A percentile compares a stretch with the other conserved stretches of the same genome.
Evolutionary conservation across 805 yeast species (phyloP).

Genomic region (Saccharomycopsis fodiens): DNA sequence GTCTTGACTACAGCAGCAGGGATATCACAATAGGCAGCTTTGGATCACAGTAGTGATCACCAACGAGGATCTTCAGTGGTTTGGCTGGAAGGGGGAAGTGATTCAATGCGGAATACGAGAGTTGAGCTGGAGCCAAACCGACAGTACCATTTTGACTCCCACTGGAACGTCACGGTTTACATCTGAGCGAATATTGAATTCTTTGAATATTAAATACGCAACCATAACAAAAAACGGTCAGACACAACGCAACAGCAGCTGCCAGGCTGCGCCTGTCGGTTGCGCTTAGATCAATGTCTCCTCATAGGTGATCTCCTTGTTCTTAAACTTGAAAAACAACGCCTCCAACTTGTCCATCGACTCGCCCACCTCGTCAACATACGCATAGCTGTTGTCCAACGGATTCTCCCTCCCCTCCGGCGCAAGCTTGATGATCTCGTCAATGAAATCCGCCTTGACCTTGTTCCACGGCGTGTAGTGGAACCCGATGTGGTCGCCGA

Average conservation of each 20-base stretch:
- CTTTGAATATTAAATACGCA: no score
- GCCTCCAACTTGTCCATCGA: conserved; percentile 7
- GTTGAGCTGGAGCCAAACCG: no score
- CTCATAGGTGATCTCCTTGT: conserved; percentile 14
- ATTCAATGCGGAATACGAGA: no score
- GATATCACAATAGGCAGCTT: no score
- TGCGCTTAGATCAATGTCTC: conserved; percentile 6
- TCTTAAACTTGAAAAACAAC: conserved; percentile 11
- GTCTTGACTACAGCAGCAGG: no score
- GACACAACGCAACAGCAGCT: neutral
- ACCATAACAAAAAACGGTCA: no score
- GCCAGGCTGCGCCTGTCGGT: neutral
- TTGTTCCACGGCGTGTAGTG: conserved; percentile 17
- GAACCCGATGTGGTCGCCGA: conserved; percentile 15
- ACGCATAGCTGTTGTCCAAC: conserved; percentile 16
- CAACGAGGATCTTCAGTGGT: no score
- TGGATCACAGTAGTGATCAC: no score
- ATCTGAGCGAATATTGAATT: no score
- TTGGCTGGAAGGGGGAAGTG: no score
- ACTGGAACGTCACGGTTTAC: no score
- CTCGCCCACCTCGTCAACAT: conserved; percentile 6
- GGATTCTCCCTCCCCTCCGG: conserved; percentile 30
- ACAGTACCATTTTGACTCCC: no score
- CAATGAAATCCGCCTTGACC: conserved; percentile 27
- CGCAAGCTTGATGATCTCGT: conserved; percentile 25